A percentile compares a stretch with the other conserved stretches of the same genome.
phyloP scores from a whole-genome alignment of 768 basidiomycete species.

The Leccinum disarticulatum region DNA sequence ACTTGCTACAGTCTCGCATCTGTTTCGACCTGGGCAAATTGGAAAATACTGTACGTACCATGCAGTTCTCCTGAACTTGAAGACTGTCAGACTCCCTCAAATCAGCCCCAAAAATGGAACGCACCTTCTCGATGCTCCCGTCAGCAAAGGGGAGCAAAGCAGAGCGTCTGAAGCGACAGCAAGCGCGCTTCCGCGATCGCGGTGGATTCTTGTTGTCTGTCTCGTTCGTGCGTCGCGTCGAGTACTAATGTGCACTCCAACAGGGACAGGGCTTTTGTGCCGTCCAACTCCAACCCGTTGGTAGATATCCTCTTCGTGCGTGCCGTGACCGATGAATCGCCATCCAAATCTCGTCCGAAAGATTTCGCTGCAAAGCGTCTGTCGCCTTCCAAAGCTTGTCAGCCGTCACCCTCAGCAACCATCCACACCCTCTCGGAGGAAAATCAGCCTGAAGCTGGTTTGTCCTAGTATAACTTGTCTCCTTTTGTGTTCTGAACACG shows the following conservation, averaged over 20 bases:
- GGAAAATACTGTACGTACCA: too few relatives aligned
- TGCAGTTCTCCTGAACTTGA: too few relatives aligned
- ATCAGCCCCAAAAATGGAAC: too few relatives aligned
- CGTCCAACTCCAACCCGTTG: slow-evolving; percentile 42
- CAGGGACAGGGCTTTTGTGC: slow-evolving; percentile 27
- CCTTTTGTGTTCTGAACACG: neutral
- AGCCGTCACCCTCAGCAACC: neutral
- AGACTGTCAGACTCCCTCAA: too few relatives aligned
- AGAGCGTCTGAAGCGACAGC: slow-evolving; percentile 58
- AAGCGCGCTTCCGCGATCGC: slow-evolving; percentile 66
- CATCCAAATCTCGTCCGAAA: slow-evolving; percentile 31
- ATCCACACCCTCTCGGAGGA: neutral
- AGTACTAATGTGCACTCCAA: neutral
- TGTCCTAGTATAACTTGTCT: neutral
- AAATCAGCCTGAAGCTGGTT: slow-evolving; percentile 13
- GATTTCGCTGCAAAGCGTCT: neutral
- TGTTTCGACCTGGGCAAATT: too few relatives aligned
- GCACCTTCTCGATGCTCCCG: too few relatives aligned
- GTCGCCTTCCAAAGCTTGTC: slow-evolving; percentile 5
- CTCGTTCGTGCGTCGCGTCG: neutral
- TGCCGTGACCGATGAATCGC: slow-evolving; percentile 47
- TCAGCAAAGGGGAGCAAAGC: slow-evolving; percentile 54
- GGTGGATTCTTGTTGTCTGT: slow-evolving; percentile 49
- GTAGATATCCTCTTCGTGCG: slow-evolving; percentile 36
- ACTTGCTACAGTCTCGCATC: too few relatives aligned